A percentile compares a stretch with the other conserved stretches of the same genome.
phyloP scores from a whole-genome alignment of 2,329 filamentous ascomycete genomes.

The Xylariaceae sp. region DNA sequence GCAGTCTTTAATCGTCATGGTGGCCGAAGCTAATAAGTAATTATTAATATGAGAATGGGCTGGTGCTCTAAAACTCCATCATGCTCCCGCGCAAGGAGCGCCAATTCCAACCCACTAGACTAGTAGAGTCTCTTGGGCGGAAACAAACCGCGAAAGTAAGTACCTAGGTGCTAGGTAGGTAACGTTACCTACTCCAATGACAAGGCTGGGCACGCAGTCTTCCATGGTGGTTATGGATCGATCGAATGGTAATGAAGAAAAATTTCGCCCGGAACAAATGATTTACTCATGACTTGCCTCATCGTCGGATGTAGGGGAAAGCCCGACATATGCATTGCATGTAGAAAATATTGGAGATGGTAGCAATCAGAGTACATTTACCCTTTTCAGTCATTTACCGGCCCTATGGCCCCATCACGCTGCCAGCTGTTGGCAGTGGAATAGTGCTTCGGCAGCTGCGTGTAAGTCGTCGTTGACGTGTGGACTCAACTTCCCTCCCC shows the following conservation, averaged over 20 bases:
- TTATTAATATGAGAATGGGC: conserved; percentile 24
- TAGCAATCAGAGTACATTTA: conserved; percentile 17
- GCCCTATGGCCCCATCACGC: background rate
- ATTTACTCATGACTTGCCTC: too few species aligned
- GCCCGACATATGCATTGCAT: conserved; percentile 8
- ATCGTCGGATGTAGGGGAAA: conserved; percentile 8
- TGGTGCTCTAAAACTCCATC: conserved; percentile 15
- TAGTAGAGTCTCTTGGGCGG: background rate
- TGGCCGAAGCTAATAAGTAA: conserved; percentile 16
- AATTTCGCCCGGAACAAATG: too few species aligned
- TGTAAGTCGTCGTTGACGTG: too few species aligned
- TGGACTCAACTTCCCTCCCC: too few species aligned
- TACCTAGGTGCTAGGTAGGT: background rate
- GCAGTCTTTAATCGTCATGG: conserved; percentile 2
- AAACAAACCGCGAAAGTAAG: too few species aligned
- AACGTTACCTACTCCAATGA: conserved; percentile 20
- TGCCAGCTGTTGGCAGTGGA: conserved; percentile 1
- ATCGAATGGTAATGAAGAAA: too few species aligned
- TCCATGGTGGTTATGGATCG: conserved; percentile 5
- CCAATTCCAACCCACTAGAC: background rate
- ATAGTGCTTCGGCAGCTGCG: conserved; percentile 2
- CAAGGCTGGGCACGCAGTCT: background rate
- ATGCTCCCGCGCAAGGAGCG: conserved; percentile 10
- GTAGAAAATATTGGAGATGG: conserved; percentile 19
- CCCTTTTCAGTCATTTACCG: conserved; percentile 12